Evolutionary conservation across 2,329 filamentous ascomycete genomes (phyloP).

Genomic region (Cladobotryum protrusum): DNA sequence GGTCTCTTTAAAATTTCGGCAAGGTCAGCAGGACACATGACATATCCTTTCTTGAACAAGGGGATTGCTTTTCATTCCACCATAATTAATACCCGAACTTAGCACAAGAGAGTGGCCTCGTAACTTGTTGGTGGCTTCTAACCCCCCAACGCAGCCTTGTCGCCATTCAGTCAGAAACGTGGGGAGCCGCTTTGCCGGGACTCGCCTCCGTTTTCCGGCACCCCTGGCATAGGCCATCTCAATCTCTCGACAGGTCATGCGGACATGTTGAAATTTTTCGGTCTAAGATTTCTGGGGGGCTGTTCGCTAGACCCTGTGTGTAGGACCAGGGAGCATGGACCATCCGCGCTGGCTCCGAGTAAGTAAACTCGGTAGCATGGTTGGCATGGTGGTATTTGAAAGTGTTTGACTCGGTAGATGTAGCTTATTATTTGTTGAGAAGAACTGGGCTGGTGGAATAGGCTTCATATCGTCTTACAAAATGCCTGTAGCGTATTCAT

Average conservation of each 20-base stretch:
- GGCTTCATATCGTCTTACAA: too few relatives aligned
- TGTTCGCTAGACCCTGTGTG: background rate
- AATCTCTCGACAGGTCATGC: background rate
- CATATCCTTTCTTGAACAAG: too few relatives aligned
- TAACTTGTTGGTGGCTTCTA: background rate
- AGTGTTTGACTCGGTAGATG: too few relatives aligned
- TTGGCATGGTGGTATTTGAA: too few relatives aligned
- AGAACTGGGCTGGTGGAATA: too few relatives aligned
- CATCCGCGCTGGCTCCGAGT: background rate
- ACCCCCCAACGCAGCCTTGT: background rate
- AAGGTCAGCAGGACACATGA: slow-evolving; percentile 3
- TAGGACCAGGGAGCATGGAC: too few relatives aligned
- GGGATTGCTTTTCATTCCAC: too few relatives aligned
- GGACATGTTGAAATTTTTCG: slow-evolving; percentile 1
- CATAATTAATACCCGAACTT: background rate
- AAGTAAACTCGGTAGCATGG: background rate
- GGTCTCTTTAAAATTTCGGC: background rate
- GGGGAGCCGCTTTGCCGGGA: slow-evolving; percentile 4
- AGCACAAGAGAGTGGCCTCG: background rate
- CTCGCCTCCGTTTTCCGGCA: background rate
- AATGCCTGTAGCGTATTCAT: too few relatives aligned
- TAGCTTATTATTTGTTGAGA: too few relatives aligned
- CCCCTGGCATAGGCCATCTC: slow-evolving; percentile 1
- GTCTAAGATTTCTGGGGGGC: background rate
- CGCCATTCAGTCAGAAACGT: slow-evolving; percentile 9